Conservation (phyloP, 225 moss, liverwort and hornwort species). For the Physcomitrellopsis africana region DNA sequence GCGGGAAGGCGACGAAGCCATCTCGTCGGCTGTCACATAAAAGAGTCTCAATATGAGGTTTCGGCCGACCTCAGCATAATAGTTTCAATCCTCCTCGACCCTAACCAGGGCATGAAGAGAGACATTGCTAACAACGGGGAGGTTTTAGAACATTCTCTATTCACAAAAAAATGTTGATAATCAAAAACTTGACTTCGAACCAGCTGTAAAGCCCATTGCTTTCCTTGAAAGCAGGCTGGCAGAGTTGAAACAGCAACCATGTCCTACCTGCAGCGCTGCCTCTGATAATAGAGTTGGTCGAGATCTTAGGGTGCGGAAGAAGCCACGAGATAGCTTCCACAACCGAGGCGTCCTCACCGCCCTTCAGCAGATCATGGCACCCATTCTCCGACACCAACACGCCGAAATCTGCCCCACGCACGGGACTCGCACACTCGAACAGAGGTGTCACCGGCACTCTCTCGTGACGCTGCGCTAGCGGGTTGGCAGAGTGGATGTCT, state of each 20-base stretch:
- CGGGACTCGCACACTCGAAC: slow-evolving; percentile 47
- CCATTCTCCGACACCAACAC: slow-evolving; percentile 17
- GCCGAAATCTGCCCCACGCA: slow-evolving; percentile 47
- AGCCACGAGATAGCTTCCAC: slow-evolving; percentile 83
- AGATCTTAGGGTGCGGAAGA: slow-evolving; percentile 66
- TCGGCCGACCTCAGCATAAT: not conserved
- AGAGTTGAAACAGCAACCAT: not conserved
- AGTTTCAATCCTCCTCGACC: not conserved
- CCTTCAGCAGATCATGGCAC: slow-evolving; percentile 43
- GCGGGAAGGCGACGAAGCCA: slow-evolving; percentile 12
- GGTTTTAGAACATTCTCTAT: too few species aligned
- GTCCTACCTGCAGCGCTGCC: slow-evolving; percentile 51
- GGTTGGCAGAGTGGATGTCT: slow-evolving; percentile 92
- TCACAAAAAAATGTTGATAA: too few species aligned
- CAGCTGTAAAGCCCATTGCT: not conserved
- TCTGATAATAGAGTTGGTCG: slow-evolving; percentile 34
- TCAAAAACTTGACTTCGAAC: too few species aligned
- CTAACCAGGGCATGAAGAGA: too few species aligned
- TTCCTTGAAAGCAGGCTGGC: not conserved
- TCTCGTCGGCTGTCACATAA: slow-evolving; percentile 29
- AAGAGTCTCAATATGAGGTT: not conserved
- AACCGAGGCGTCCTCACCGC: slow-evolving; percentile 57
- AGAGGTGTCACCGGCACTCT: slow-evolving; percentile 78
- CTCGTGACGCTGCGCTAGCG: slow-evolving; percentile 86
- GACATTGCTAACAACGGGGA: too few species aligned